These are phyloP conservation scores for Forsythia suspensa DNA, from an alignment of 257 asterid species.

Conservation along the genomic window DNA sequence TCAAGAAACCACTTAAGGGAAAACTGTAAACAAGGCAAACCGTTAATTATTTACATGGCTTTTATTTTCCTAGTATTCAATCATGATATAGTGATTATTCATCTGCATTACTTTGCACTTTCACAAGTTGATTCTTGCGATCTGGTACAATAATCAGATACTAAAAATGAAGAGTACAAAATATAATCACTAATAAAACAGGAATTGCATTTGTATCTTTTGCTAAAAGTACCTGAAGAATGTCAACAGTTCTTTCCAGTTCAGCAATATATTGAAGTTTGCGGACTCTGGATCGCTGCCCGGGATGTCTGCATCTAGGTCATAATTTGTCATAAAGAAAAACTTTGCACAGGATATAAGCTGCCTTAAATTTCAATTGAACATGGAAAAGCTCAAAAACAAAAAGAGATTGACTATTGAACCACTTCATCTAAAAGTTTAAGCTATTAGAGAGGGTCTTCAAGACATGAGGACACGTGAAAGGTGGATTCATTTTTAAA, in stretches of 20 bases:
- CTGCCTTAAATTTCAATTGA: not conserved
- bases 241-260: constrained; percentile 65
- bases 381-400: not conserved
- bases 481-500: not conserved
- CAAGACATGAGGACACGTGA: not conserved
- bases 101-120: not conserved
- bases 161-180: not conserved
- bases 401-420: not conserved
- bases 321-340: constrained; percentile 1
- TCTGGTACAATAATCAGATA: not conserved
- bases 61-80: not conserved
- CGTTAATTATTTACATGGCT: not conserved
- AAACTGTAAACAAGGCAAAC: not conserved
- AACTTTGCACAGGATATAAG: constrained; percentile 12
- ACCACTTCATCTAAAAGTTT: not conserved
- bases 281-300: constrained; percentile 81
- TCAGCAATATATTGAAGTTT: constrained; percentile 81
- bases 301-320: constrained; percentile 63
- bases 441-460: not conserved
- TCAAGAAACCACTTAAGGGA: not conserved
- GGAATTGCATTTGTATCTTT: not conserved
- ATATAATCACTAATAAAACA: not conserved
- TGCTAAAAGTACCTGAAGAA: constrained; percentile 55
- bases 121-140: not conserved
- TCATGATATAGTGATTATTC: not conserved